Base-by-base conservation (phyloP, 2,329 filamentous ascomycete species). In the Ciborinia camelliae region DNA sequence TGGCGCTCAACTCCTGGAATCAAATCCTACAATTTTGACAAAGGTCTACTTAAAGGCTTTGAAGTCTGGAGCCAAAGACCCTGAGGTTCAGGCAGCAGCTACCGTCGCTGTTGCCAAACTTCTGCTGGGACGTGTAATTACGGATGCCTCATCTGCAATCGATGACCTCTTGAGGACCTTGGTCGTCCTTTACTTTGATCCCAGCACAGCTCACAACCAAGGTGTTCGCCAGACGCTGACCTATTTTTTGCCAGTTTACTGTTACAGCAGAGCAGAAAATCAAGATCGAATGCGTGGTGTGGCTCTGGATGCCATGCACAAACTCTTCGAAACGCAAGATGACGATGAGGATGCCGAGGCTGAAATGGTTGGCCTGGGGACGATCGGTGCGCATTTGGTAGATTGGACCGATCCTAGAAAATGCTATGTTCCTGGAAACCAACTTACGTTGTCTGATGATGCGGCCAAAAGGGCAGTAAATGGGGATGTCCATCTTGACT, bases 331-430 rank as follows among this genome's bases (percentile, higher is more conserved):
- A 66, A 81, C 91, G 12, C 84, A 89, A 14, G 90, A 92, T 73
- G 87, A 85, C 0, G 92, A 90, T 39, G 89, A 91, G 57, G 87
- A 88, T 23, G 90, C 92, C 59, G 86, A 90, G 14, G 85, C 85
- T 45, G 89, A 90, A 65, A 92, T 96, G 86, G 90, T 94, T 10
- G 87, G 88, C 71, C 84, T 96, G 69, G 84, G 86, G 51, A 85
- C 88, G 3, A 90, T 96, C 65, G 92, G 91, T 0, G 87, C 90
- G 3, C 94, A 92, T 73, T 79, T 98, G 9, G 86, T 93, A 0
- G 94, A 98, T 75, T 98, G 94, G 95, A 98, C 94, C 0, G 94
- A 98, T 75, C 92, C 93, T 45, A 83, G 94, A 58, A 93, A 96
- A 76, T 91, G 79, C 78, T 90, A 78, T 77, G 83, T 76, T 64